Conservation (phyloP, 495 filamentous ascomycete genomes). For the Glonium stellatum region DNA sequence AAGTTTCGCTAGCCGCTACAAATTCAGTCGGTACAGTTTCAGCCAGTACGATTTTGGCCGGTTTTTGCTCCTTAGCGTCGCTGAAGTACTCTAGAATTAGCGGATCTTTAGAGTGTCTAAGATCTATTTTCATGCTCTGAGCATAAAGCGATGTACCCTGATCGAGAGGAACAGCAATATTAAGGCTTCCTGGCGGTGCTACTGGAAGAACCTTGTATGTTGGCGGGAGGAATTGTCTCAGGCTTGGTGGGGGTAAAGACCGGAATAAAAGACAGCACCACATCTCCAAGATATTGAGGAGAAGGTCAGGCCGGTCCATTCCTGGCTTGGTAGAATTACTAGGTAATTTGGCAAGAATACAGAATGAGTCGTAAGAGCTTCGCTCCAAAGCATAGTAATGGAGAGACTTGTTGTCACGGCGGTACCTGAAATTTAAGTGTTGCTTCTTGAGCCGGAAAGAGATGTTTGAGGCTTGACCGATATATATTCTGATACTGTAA, state of each 20-base stretch:
- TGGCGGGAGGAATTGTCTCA: slow-evolving; percentile 10
- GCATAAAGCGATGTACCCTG: slow-evolving; percentile 1
- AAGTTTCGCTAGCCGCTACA: no score
- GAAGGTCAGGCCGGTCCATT: slow-evolving; percentile 12
- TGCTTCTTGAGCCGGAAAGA: slow-evolving; percentile 7
- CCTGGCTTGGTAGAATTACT: not conserved
- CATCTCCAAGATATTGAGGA: slow-evolving; percentile 26
- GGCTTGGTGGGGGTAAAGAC: not conserved
- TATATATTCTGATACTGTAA: slow-evolving; percentile 10
- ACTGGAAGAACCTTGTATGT: not conserved
- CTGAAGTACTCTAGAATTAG: no score
- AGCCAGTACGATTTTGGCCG: no score
- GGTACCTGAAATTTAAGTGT: slow-evolving; percentile 25
- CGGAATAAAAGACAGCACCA: slow-evolving; percentile 21
- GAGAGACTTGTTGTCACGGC: slow-evolving; percentile 24
- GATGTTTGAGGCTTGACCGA: slow-evolving; percentile 21
- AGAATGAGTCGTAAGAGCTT: slow-evolving; percentile 15
- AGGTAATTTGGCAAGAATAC: slow-evolving; percentile 14
- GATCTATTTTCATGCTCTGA: no score
- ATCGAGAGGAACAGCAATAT: slow-evolving; percentile 17
- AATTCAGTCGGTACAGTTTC: no score
- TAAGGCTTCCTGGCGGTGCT: slow-evolving; percentile 4
- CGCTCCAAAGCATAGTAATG: slow-evolving; percentile 25
- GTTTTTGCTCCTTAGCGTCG: no score
- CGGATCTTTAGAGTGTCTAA: no score